Evolutionary conservation across 1,284 basidiomycete genomes (phyloP).

Genomic region (Naganishia sp.): DNA sequence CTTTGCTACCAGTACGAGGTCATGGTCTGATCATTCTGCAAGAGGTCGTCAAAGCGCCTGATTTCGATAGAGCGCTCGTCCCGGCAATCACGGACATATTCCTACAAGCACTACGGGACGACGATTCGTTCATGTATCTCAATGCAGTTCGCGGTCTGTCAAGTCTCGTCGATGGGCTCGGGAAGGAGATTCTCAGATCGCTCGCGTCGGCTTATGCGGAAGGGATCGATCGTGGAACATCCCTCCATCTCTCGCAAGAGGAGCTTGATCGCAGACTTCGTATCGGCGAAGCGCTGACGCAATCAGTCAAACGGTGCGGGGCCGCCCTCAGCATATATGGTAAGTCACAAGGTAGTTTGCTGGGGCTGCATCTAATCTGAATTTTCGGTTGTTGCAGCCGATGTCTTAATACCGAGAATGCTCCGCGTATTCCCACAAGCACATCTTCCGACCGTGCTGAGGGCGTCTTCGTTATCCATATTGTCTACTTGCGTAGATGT

Average conservation of each 20-base stretch:
- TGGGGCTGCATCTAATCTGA: conserved; percentile 1
- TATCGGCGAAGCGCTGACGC: conserved; percentile 81
- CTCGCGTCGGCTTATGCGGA: conserved; percentile 66
- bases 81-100: conserved; percentile 87
- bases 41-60: conserved; percentile 63
- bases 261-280: conserved; percentile 78
- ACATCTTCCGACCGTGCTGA: conserved; percentile 68
- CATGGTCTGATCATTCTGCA: conserved; percentile 85
- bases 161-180: conserved; percentile 73
- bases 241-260: conserved; percentile 58
- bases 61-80: conserved; percentile 60
- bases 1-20: conserved; percentile 89
- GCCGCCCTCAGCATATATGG: conserved; percentile 69
- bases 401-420: conserved; percentile 70
- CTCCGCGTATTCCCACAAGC: conserved; percentile 62
- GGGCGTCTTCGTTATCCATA: conserved; percentile 79
- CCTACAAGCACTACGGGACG: conserved; percentile 79
- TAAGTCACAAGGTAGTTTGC: conserved; percentile 53
- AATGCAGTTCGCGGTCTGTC: conserved; percentile 88
- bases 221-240: conserved; percentile 28
- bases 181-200: conserved; percentile 68
- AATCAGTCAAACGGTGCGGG: conserved; percentile 74
- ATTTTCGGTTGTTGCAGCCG: conserved; percentile 56
- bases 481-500: conserved; percentile 71
- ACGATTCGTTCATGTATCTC: conserved; percentile 92